Conservation (phyloP, 2,329 filamentous ascomycete genomes). For the Apiospora marii region DNA sequence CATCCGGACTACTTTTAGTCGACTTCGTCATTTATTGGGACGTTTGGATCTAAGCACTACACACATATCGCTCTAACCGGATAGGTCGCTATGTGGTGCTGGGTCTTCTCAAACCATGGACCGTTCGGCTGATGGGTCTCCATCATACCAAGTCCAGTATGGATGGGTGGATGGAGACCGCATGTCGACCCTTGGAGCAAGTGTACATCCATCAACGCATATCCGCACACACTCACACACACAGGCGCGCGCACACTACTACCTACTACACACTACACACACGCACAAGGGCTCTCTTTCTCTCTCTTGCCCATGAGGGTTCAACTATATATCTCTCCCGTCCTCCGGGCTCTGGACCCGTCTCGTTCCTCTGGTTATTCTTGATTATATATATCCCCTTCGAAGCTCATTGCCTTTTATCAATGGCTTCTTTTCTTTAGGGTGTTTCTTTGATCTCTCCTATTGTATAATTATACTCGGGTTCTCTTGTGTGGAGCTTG, state of each 20-base stretch:
- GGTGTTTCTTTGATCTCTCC: conserved; percentile 33
- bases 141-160: conserved; percentile 8
- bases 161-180: conserved; percentile 17
- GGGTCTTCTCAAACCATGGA: conserved; percentile 11
- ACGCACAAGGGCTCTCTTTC: conserved; percentile 26
- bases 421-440: conserved; percentile 52
- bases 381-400: conserved; percentile 28
- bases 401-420: conserved; percentile 45
- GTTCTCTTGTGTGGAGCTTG: conserved; percentile 27
- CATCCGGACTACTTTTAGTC: conserved; percentile 23
- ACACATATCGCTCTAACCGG: conserved; percentile 29
- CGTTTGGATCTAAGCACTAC: conserved; percentile 37
- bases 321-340: conserved; percentile 30
- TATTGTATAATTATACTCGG: conserved; percentile 42
- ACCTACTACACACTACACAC: conserved; percentile 10
- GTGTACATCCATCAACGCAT: conserved; percentile 23
- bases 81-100: conserved; percentile 16
- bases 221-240: conserved; percentile 22
- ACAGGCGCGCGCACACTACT: conserved; percentile 4
- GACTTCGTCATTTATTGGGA: conserved; percentile 35
- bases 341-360: conserved; percentile 20
- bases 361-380: conserved; percentile 19
- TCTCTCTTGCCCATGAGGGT: conserved; percentile 29
- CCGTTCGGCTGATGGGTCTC: conserved; percentile 20
- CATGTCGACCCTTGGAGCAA: conserved; percentile 28